A percentile compares a stretch with the other conserved stretches of the same genome.
Conservation (phyloP, 2,329 filamentous ascomycete species). For the Penicillium olsonii region DNA sequence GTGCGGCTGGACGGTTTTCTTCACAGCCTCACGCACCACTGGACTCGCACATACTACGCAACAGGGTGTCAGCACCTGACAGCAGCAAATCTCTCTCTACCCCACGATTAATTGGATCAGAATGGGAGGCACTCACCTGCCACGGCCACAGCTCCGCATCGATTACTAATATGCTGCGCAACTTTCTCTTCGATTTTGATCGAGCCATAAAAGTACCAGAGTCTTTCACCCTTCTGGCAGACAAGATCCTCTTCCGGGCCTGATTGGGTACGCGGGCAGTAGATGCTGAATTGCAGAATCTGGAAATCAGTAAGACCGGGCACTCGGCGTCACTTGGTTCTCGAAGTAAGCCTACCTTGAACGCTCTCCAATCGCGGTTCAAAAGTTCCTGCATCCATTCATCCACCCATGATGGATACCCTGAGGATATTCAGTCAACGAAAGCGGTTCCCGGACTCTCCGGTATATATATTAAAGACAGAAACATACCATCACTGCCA, state of each 20-base stretch:
- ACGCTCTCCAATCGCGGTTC: not conserved
- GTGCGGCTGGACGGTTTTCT: not conserved
- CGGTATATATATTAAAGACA: no score
- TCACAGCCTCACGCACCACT: not conserved
- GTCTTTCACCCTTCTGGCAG: not conserved
- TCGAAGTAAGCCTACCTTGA: not conserved
- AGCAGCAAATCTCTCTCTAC: not conserved
- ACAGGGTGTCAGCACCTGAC: not conserved
- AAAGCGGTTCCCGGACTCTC: not conserved
- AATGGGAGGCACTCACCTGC: not conserved
- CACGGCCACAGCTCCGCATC: not conserved
- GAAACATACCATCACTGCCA: no score
- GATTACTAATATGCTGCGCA: not conserved
- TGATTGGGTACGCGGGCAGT: not conserved
- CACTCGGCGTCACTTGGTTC: no score
- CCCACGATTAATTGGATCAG: not conserved
- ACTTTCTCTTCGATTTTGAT: constrained; percentile 3
- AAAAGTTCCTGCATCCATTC: not conserved
- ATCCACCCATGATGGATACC: not conserved
- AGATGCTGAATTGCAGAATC: constrained; percentile 7
- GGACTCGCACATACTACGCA: not conserved
- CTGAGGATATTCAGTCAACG: not conserved
- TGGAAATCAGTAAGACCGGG: not conserved
- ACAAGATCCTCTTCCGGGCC: not conserved
- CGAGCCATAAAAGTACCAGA: constrained; percentile 4